These are phyloP conservation scores for Turnera subulata DNA, from an alignment of 345 rosid species.

Conservation along the genomic window DNA sequence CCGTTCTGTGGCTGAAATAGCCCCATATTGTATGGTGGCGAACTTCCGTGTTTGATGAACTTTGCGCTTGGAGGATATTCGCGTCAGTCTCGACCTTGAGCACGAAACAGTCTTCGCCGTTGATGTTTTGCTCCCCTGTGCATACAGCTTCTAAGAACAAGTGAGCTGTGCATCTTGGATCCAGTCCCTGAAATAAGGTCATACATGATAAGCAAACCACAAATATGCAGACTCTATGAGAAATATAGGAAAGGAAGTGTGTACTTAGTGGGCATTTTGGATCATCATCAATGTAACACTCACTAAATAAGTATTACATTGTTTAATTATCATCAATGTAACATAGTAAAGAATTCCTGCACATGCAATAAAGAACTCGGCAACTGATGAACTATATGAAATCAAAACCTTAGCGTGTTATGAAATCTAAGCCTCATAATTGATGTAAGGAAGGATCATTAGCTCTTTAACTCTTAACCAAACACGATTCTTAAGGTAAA, in stretches of 20 bases:
- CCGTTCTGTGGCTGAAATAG: constrained; percentile 84
- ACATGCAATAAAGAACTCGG: too few relatives aligned
- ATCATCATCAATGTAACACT: too few relatives aligned
- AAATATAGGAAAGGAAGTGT: not conserved
- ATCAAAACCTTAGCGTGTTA: too few relatives aligned
- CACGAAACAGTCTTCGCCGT: constrained; percentile 63
- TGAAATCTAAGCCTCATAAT: too few relatives aligned
- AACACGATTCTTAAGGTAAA: too few relatives aligned
- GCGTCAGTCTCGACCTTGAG: constrained; percentile 63
- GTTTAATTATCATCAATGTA: too few relatives aligned
- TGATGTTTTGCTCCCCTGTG: constrained; percentile 56
- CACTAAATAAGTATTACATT: not conserved
- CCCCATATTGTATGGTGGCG: constrained; percentile 90
- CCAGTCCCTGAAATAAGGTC: constrained; percentile 63
- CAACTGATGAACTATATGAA: too few relatives aligned
- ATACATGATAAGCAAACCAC: not conserved
- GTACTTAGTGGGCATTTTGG: too few relatives aligned
- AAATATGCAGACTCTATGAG: not conserved
- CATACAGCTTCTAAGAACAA: constrained; percentile 67
- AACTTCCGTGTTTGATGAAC: constrained; percentile 64
- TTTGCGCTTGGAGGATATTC: constrained; percentile 50
- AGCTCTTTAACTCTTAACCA: too few relatives aligned
- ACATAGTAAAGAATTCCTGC: too few relatives aligned
- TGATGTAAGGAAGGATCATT: too few relatives aligned
- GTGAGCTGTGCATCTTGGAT: constrained; percentile 77